Evolutionary conservation across 108 stramenopile genomes (phyloP).

Genomic region (Cylindrotheca fusiformis): DNA sequence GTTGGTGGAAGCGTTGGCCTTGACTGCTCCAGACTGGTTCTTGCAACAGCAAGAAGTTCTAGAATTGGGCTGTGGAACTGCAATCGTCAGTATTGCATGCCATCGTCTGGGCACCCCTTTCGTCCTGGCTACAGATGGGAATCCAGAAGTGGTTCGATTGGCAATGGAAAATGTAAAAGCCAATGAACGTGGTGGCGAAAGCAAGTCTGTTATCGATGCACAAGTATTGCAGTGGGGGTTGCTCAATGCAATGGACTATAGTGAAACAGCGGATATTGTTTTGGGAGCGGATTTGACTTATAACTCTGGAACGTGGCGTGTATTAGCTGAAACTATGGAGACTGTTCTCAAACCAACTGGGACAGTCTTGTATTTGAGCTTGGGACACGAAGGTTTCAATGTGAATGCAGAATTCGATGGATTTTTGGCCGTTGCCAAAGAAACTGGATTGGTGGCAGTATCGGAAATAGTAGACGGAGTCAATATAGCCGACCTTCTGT

Average conservation of each 20-base stretch:
- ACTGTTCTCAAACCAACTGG: slow-evolving; percentile 43
- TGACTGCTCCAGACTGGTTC: not conserved
- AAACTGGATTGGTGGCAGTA: slow-evolving; percentile 14
- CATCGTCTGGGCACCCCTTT: slow-evolving; percentile 39
- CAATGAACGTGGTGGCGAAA: not conserved
- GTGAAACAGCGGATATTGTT: slow-evolving; percentile 42
- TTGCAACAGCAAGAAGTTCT: slow-evolving; percentile 29
- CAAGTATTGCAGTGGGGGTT: slow-evolving; percentile 53
- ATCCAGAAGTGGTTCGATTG: slow-evolving; percentile 46
- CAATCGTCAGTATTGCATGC: slow-evolving; percentile 42
- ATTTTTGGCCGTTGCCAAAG: slow-evolving; percentile 48
- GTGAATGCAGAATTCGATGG: slow-evolving; percentile 60
- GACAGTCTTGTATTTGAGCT: slow-evolving; percentile 43
- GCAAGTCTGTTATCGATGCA: slow-evolving; percentile 13
- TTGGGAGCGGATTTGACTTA: slow-evolving; percentile 73
- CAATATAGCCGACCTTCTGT: not conserved
- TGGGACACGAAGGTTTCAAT: slow-evolving; percentile 76
- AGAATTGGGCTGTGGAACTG: slow-evolving; percentile 63
- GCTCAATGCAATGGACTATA: slow-evolving; percentile 48
- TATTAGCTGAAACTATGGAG: slow-evolving; percentile 58
- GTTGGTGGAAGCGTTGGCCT: slow-evolving; percentile 32
- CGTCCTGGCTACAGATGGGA: slow-evolving; percentile 61
- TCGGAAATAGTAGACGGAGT: slow-evolving; percentile 6
- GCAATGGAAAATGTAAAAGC: slow-evolving; percentile 43
- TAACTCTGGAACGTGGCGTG: slow-evolving; percentile 59